Base-by-base conservation (phyloP, 1,284 basidiomycete species). In the Phlebopus sp. region DNA sequence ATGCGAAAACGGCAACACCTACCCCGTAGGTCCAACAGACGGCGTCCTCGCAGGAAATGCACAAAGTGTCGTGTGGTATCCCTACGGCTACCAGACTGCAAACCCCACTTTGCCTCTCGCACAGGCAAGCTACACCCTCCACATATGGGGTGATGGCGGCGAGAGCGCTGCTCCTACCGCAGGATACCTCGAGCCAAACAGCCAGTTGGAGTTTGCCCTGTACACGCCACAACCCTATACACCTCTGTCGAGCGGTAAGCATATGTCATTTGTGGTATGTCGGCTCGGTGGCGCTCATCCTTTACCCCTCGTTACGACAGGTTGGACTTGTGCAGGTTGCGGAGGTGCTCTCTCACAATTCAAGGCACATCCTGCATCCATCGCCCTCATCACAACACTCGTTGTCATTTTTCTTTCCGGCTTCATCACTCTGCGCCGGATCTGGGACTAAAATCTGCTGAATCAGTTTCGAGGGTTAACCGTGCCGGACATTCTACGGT, bases 1-100 rank as follows among this genome's bases (percentile, higher is more conserved):
- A 37, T 88, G 90, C 64, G 82, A 84, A 8, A 93, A 94, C 63
- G 88, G 89, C 6, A 87, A 90, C 68, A 93, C 90, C 5, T 97
- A 94, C 64, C 79, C 89, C 2, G 82, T 97, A 1, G 92, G 91
- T 0, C 88, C 90, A 0, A 82, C 86, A 2, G 70, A 85, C 55
- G 85, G 90, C 8, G 70, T 81, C 42, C 77, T 94, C n/a, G 70
- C 80, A 13, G 85, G 89, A 0, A 78, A 76, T 2, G 81, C 85
- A 10, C 88, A 86, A 18, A 66, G 70, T 41, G 80, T 94, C 21
- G 77, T 84, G 0, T 97, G 93, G 93, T 88, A 92, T 66, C 71
- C 86, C 2, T 92, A 79, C 58, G 73, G 77, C 41, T 94, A 89
- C 66, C 83, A 93, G 60, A 77, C 84, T 54, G 69, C 69, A 11